A percentile compares a stretch with the other conserved stretches of the same genome.
phyloP scores from a whole-genome alignment of 176 grass and related monocot species.

The Raddia guianensis region DNA sequence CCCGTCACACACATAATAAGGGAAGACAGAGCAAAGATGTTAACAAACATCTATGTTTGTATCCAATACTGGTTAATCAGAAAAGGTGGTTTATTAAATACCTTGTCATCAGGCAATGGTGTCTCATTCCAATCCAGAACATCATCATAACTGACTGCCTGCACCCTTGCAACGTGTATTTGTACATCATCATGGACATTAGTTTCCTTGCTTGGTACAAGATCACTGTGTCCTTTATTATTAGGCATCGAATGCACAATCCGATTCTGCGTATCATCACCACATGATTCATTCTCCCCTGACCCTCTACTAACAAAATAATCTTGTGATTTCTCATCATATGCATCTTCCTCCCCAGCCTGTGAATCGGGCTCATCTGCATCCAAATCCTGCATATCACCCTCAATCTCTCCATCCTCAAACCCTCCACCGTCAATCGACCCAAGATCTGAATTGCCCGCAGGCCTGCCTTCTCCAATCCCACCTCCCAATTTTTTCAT shows the following conservation, averaged over 20 bases:
- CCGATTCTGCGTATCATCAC: not conserved
- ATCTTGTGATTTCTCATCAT: conserved; percentile 47
- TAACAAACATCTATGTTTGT: not conserved
- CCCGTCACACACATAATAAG: not conserved
- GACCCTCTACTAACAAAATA: conserved; percentile 26
- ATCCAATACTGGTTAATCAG: conserved; percentile 7
- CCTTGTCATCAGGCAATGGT: conserved; percentile 34
- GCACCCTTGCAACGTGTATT: conserved; percentile 20
- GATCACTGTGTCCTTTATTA: conserved; percentile 33
- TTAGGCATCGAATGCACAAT: conserved; percentile 23
- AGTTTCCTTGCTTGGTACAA: conserved; percentile 14
- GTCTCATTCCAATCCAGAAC: conserved; percentile 50
- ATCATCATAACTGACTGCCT: conserved; percentile 50
- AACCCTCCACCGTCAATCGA: conserved; percentile 38
- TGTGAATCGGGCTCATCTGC: conserved; percentile 39
- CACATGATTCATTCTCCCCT: conserved; percentile 36
- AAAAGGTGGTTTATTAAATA: conserved; percentile 31
- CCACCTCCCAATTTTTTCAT: conserved; percentile 24
- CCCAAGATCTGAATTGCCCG: conserved; percentile 15
- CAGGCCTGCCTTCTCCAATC: conserved; percentile 18
- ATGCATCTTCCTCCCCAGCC: conserved; percentile 36
- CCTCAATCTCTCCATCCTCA: conserved; percentile 95
- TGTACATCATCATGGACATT: conserved; percentile 28
- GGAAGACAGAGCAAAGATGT: conserved; percentile 27
- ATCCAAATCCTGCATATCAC: conserved; percentile 55